A percentile compares a stretch with the other conserved stretches of the same genome.
These are phyloP conservation scores for Persicaria maculosa DNA, from an alignment of 148 eudicot species.

Conservation along the genomic window DNA sequence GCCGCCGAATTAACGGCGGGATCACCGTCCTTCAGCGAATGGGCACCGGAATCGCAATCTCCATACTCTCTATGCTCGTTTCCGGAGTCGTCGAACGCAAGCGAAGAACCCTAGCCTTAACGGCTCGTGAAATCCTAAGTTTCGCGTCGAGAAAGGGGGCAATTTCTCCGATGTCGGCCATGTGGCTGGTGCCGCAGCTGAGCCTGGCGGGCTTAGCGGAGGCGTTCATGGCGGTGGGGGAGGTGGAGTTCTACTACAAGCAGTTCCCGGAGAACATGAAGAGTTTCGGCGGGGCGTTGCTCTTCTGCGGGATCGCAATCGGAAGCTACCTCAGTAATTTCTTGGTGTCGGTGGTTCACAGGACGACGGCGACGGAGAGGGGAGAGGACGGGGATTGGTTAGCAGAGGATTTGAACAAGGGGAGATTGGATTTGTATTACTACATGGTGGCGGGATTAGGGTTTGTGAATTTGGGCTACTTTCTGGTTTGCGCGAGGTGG, in stretches of 20 bases:
- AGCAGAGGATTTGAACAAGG: conserved; percentile 67
- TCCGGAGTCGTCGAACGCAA: conserved; percentile 49
- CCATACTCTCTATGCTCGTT: conserved; percentile 36
- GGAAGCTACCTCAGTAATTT: conserved; percentile 57
- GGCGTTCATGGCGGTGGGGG: conserved; percentile 12
- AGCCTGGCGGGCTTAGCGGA: conserved; percentile 54
- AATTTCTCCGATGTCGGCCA: conserved; percentile 65
- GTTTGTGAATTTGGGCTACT: conserved; percentile 38
- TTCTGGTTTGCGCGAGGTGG: conserved; percentile 50
- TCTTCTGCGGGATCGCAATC: conserved; percentile 63
- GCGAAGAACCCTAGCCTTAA: conserved; percentile 41
- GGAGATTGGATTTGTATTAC: conserved; percentile 56
- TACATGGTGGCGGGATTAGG: conserved; percentile 53
- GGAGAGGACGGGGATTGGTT: conserved; percentile 36
- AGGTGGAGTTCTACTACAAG: conserved; percentile 12
- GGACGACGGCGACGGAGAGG: conserved; percentile 34
- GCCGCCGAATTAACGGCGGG: conserved; percentile 42
- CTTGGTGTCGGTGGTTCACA: conserved; percentile 53
- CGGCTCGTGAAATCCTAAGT: conserved; percentile 37
- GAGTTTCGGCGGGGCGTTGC: conserved; percentile 64
- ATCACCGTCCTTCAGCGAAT: conserved; percentile 75
- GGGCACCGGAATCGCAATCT: conserved; percentile 58
- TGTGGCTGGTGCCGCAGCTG: conserved; percentile 64
- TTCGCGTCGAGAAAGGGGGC: conserved; percentile 35
- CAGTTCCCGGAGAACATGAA: conserved; percentile 24